Base-by-base conservation (phyloP, 371 early-diverging fungal genomes). In the Haplosporangium sp. region DNA sequence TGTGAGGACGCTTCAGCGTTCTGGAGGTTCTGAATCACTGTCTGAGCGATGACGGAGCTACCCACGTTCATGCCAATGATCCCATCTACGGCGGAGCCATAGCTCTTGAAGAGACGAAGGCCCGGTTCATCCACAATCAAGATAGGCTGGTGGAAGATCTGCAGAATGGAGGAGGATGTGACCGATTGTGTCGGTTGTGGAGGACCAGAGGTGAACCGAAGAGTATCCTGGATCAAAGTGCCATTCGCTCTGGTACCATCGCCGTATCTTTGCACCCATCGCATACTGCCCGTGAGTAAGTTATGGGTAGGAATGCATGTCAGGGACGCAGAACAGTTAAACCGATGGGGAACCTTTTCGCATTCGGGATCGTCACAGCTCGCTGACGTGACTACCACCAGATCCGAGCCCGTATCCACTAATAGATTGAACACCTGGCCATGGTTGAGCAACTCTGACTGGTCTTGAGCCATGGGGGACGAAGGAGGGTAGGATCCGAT, bases 391-490 rank as follows among this genome's bases (percentile, higher is more conserved):
- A 77, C 72, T 2, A 72, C 77, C 3, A 67, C 47, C 46, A 71
- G 60, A 21, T 71, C 77, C 3, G 77, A 77, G 8, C 77, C 77
- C 1, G 77, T 77, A 50, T 77, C 77, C 8, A 77, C 48, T 6
- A 77, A 38, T 23, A 77, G 46, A 36, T 72, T 55, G 64, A 77
- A 71, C 3, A 67, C 14, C 8, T 57, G 59, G 12, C 40, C 21
- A 51, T 42, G 20, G 12, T 52, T 23, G 48, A 48, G 16, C 20
- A 21, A 13, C 20, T 13, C 4, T 10, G 21, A 5, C 29, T 4
- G 23, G 23, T 29, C 29, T 29, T 29, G 29, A 29, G 29, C 29
- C 0, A 38, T n/a, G 29, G 43, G 52, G 11, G 18, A 2, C 8
- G 41, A 14, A 38, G 29, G 51, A 50, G 9, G 43, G 53, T 59